These are phyloP conservation scores for Echinosphaeria canescens DNA, from an alignment of 2,329 filamentous ascomycete species.

Conservation along the genomic window DNA sequence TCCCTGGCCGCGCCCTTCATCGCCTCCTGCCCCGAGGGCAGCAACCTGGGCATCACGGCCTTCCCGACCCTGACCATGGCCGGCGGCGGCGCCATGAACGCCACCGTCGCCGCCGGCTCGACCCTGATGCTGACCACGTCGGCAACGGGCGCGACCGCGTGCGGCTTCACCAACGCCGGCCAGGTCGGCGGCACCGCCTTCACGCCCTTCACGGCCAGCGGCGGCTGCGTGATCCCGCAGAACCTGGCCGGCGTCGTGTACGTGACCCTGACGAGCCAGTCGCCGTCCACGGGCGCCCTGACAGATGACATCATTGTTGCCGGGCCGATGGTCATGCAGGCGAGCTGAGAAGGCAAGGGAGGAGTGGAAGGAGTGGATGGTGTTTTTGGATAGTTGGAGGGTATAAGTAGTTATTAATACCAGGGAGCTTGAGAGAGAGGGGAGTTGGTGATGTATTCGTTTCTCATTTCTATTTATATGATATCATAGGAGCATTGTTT, in stretches of 20 bases:
- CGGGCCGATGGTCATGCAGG: conserved; percentile 37
- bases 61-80: conserved; percentile 37
- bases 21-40: conserved; percentile 41
- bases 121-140: conserved; percentile 25
- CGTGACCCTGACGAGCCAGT: conserved; percentile 37
- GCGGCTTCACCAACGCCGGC: conserved; percentile 44
- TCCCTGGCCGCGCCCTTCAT: conserved; percentile 57
- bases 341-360: too few relatives aligned
- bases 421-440: too few relatives aligned
- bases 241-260: conserved; percentile 42
- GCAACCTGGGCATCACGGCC: conserved; percentile 38
- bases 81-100: conserved; percentile 15
- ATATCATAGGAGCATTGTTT: too few relatives aligned
- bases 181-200: conserved; percentile 37
- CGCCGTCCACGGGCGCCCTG: conserved; percentile 25
- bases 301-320: conserved; percentile 44
- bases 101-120: conserved; percentile 15
- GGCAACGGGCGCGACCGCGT: conserved; percentile 29
- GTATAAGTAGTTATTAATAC: too few relatives aligned
- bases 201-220: conserved; percentile 26
- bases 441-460: too few relatives aligned
- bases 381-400: too few relatives aligned
- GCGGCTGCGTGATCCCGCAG: conserved; percentile 37
- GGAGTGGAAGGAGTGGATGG: too few relatives aligned
- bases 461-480: too few relatives aligned